These are phyloP conservation scores for Mucor mucedo DNA, from an alignment of 371 early-diverging fungal genomes.

Conservation along the genomic window DNA sequence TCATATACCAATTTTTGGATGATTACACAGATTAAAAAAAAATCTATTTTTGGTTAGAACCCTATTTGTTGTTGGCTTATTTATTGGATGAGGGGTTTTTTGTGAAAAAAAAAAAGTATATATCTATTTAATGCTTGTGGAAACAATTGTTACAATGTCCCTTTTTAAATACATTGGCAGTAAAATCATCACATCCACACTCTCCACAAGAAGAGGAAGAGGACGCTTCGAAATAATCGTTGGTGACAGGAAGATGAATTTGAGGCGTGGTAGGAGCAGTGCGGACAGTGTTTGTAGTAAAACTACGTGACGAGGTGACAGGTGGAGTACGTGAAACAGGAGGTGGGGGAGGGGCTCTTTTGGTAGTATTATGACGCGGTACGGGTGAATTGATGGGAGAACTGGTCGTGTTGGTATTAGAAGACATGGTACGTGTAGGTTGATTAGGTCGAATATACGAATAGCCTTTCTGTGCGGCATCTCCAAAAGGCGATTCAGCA, in stretches of 20 bases:
- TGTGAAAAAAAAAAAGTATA: too few relatives aligned
- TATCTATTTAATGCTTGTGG: conserved; percentile 55
- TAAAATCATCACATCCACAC: conserved; percentile 73
- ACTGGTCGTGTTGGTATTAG: background rate
- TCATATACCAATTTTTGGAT: background rate
- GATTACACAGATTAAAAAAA: too few relatives aligned
- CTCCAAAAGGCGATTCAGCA: conserved; percentile 12
- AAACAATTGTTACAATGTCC: conserved; percentile 72
- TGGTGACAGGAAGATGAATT: background rate
- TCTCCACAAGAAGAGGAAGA: conserved; percentile 21
- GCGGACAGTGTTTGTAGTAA: conserved; percentile 1
- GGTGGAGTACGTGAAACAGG: conserved; percentile 13
- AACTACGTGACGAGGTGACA: conserved; percentile 5
- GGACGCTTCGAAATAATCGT: conserved; percentile 14
- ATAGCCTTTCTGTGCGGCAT: background rate
- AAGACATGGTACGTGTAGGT: conserved; percentile 10
- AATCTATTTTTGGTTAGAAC: background rate
- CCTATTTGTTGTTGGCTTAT: background rate
- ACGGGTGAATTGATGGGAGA: conserved; percentile 19
- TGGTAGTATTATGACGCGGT: background rate
- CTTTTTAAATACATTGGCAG: conserved; percentile 69
- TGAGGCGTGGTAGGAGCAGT: conserved; percentile 22
- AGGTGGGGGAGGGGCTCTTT: conserved; percentile 18
- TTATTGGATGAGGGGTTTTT: background rate
- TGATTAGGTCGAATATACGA: conserved; percentile 9